A percentile compares a stretch with the other conserved stretches of the same genome.
Evolutionary conservation across 2,329 filamentous ascomycete species (phyloP).

Genomic region (Nothophaeocryptopus gaeumannii): DNA sequence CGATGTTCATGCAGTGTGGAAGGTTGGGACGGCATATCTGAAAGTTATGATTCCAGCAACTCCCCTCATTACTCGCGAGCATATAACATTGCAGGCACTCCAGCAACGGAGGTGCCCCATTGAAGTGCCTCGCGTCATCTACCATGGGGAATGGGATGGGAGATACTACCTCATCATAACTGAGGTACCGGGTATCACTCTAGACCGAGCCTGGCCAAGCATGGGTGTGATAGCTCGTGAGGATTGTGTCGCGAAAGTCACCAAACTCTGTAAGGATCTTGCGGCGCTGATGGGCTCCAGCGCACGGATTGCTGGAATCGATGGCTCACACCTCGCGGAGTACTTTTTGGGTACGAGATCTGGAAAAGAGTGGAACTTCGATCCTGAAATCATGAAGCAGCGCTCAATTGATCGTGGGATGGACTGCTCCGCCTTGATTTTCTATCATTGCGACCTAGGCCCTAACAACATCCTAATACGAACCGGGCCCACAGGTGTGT

Average conservation of each 20-base stretch:
- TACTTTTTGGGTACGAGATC: background rate
- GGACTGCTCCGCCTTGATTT: background rate
- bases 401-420: background rate
- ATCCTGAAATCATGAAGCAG: background rate
- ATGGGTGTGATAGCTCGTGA: background rate
- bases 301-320: background rate
- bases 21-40: background rate
- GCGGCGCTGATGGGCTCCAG: background rate
- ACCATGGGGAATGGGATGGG: background rate
- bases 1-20: conserved; percentile 1
- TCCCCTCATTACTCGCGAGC: background rate
- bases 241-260: background rate
- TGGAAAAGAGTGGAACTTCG: background rate
- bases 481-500: background rate
- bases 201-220: background rate
- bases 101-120: background rate
- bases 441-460: background rate
- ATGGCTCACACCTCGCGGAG: background rate
- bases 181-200: background rate
- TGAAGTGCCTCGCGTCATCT: background rate
- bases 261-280: background rate
- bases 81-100: conserved; percentile 1
- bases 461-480: background rate
- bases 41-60: background rate
- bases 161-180: background rate